phyloP scores from a whole-genome alignment of 345 rosid species.

The Passiflora organensis region DNA sequence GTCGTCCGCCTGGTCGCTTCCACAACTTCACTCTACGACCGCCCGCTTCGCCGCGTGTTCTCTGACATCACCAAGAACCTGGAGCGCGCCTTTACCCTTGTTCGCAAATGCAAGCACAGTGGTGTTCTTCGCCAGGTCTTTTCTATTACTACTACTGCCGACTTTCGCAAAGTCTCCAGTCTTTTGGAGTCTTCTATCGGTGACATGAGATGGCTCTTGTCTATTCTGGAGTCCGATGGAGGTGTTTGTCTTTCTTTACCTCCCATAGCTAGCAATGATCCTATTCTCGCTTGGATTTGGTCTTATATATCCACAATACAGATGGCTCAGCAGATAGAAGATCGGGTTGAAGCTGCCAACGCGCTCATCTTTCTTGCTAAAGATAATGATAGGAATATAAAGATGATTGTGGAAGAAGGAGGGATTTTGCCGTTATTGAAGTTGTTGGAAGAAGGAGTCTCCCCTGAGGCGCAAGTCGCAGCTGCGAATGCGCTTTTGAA shows the following conservation, averaged over 20 bases:
- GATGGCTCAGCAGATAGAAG: conserved; percentile 39
- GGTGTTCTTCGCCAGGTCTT: conserved; percentile 55
- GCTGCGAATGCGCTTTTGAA: conserved; percentile 38
- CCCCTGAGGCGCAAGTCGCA: conserved; percentile 46
- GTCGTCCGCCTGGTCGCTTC: conserved; percentile 37
- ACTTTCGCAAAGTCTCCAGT: conserved; percentile 43
- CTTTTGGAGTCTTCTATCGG: conserved; percentile 52
- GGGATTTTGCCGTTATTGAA: conserved; percentile 45
- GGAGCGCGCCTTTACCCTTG: conserved; percentile 49
- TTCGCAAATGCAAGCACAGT: conserved; percentile 45
- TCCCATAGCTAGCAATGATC: conserved; percentile 63
- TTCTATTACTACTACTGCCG: conserved; percentile 48
- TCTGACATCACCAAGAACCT: conserved; percentile 54
- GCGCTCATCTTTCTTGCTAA: conserved; percentile 45
- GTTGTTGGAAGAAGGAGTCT: conserved; percentile 46
- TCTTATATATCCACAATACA: conserved; percentile 40
- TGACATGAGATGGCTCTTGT: conserved; percentile 54
- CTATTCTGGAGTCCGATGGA: conserved; percentile 42
- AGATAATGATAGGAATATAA: conserved; percentile 53
- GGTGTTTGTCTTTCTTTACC: conserved; percentile 38
- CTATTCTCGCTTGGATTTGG: conserved; percentile 71
- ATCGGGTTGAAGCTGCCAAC: conserved; percentile 47
- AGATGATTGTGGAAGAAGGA: conserved; percentile 56
- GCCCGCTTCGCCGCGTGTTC: conserved; percentile 46
- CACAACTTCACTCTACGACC: conserved; percentile 46